A percentile compares a stretch with the other conserved stretches of the same genome.
Evolutionary conservation across 441 rosid genomes (phyloP).

Genomic region (Pelargonium citronellum): DNA sequence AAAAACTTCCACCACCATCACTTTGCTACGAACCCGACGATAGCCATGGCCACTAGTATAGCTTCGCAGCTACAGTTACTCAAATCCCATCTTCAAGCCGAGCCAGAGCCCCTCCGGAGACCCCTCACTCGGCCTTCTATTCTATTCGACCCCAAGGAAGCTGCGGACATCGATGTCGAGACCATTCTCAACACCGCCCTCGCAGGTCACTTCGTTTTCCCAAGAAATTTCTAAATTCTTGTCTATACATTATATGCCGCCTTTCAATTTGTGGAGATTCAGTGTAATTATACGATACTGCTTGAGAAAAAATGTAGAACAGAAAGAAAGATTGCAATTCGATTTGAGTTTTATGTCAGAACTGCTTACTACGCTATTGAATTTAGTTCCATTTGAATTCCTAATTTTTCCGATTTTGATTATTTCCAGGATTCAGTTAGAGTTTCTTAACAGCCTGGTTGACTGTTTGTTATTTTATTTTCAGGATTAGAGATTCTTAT

Average conservation of each 20-base stretch:
- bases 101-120: conserved; percentile 45
- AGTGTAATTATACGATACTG: too few species aligned
- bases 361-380: background rate
- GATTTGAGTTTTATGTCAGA: background rate
- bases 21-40: too few species aligned
- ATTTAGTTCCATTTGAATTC: background rate
- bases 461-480: conserved; percentile 18
- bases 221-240: background rate
- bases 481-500: conserved; percentile 77
- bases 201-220: conserved; percentile 42
- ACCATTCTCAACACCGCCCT: conserved; percentile 52
- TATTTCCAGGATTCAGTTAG: background rate
- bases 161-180: conserved; percentile 76
- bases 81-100: conserved; percentile 45
- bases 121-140: conserved; percentile 62
- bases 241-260: background rate
- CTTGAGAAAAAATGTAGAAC: background rate
- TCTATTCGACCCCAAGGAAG: conserved; percentile 53
- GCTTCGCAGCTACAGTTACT: conserved; percentile 66
- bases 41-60: conserved; percentile 43
- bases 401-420: background rate
- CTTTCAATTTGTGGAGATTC: too few species aligned
- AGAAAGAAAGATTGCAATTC: background rate
- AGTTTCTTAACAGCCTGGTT: background rate
- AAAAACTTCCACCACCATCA: too few species aligned